A percentile compares a stretch with the other conserved stretches of the same genome.
phyloP scores from a whole-genome alignment of 139 green algal species.

The Gonium pectorale region DNA sequence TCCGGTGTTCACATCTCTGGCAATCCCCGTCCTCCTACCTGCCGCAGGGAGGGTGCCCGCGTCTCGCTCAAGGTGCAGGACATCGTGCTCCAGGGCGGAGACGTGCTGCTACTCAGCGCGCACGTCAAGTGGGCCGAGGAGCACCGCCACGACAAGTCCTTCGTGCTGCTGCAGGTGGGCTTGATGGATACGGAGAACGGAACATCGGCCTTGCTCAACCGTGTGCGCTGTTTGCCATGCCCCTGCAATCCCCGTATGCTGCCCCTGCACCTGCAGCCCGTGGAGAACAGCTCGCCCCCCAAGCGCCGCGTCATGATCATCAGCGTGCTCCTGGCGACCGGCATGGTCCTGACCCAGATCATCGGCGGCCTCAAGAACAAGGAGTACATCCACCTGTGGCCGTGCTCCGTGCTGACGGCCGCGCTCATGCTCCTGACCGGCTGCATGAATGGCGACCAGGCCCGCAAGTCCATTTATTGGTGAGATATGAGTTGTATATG shows the following conservation, averaged over 20 bases:
- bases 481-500: too few relatives aligned
- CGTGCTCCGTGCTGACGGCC: slow-evolving; percentile 60
- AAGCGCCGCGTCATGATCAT: slow-evolving; percentile 55
- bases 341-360: too few relatives aligned
- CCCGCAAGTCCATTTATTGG: slow-evolving; percentile 63
- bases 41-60: slow-evolving; percentile 1
- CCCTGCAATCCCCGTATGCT: not conserved
- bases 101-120: too few relatives aligned
- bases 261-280: not conserved
- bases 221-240: not conserved
- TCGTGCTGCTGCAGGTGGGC: slow-evolving; percentile 72
- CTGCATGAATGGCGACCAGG: slow-evolving; percentile 65
- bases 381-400: slow-evolving; percentile 61
- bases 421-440: slow-evolving; percentile 74
- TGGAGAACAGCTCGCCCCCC: slow-evolving; percentile 21
- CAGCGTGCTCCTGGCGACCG: slow-evolving; percentile 47
- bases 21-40: not conserved
- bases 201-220: not conserved
- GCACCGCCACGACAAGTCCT: too few relatives aligned
- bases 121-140: too few relatives aligned
- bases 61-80: slow-evolving; percentile 60
- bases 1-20: too few relatives aligned
- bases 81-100: slow-evolving; percentile 71
- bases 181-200: too few relatives aligned
- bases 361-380: slow-evolving; percentile 28